Evolutionary conservation across 2,329 filamentous ascomycete genomes (phyloP), one percentile per base, ranked within the genome.

Genomic region (Aureobasidium namibiae): DNA sequence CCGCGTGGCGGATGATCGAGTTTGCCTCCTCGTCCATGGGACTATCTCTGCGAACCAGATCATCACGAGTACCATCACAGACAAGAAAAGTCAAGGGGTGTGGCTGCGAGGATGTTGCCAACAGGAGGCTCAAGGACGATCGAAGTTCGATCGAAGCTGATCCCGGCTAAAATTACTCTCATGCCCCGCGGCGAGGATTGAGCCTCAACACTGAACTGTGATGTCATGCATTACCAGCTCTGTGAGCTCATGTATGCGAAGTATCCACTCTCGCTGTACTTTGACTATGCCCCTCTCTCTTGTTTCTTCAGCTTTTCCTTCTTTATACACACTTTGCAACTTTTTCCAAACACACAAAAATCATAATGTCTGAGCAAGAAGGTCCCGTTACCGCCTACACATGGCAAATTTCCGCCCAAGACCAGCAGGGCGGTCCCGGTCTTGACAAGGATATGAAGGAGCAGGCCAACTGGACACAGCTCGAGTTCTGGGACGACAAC

Each of bases 361-460:
- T 42, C 36, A 33, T 6, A 21, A 56, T 56, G 52, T 56, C 64
- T 33, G 24, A 61, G 10, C 59, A 63, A 53, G n/a, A 63, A 18
- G 56, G 36, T 33, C 56, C 63, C 61, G 54, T 63, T 46, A 34
- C 44, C 58, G 38, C 68, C 66, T 29, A 67, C 67, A 41, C 69
- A 67, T 48, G 61, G 13, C 61, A 67, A 61, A 64, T 69, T 46
- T 63, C 65, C 44, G 52, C 64, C 8, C 68, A 70, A 48, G 64
- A 69, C 56, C 69, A 71, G 56, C 61, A 63, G n/a, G 69, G 68
- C 16, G 66, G 65, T 5, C 65, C 68, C 2, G 69, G 68, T 39
- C 64, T 70, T 13, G 69, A 71, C 59, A 61, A 63, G n/a, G 64
- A 68, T 23, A 64, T 70, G 54, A 63, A 68, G 18, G 67, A 69